Evolutionary conservation across 2,329 filamentous ascomycete genomes (phyloP).

Genomic region (Daldinia eschscholtzii): DNA sequence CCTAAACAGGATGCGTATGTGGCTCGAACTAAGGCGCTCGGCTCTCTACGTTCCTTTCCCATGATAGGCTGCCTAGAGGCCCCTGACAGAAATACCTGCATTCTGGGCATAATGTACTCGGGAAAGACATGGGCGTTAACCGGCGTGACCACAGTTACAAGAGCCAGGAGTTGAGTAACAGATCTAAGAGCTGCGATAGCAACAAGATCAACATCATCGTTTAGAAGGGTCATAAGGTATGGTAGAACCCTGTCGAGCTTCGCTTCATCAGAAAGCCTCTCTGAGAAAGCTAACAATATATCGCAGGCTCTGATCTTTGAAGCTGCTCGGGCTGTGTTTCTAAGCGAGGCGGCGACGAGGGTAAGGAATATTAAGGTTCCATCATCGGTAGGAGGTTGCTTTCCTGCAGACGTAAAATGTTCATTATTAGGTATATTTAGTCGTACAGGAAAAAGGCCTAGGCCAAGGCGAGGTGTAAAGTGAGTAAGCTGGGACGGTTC

Average conservation of each 20-base stretch:
- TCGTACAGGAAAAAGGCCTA: slow-evolving; percentile 81
- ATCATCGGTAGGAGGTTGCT: slow-evolving; percentile 78
- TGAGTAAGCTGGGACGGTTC: slow-evolving; percentile 49
- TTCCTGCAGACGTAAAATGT: slow-evolving; percentile 72
- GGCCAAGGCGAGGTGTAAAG: slow-evolving; percentile 63
- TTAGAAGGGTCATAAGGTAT: slow-evolving; percentile 85
- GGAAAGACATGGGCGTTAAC: slow-evolving; percentile 78
- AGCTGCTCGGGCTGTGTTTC: slow-evolving; percentile 90
- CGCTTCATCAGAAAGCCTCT: slow-evolving; percentile 92
- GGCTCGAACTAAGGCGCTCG: slow-evolving; percentile 80
- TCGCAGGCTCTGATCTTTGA: slow-evolving; percentile 91
- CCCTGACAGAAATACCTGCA: slow-evolving; percentile 67
- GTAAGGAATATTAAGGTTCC: slow-evolving; percentile 94
- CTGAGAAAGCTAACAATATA: slow-evolving; percentile 89
- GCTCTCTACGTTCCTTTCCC: slow-evolving; percentile 59
- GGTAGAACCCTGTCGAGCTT: slow-evolving; percentile 94
- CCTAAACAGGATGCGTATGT: slow-evolving; percentile 95
- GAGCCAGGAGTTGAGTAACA: slow-evolving; percentile 86
- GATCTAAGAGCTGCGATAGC: slow-evolving; percentile 87
- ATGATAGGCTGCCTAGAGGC: slow-evolving; percentile 54
- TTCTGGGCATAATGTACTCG: slow-evolving; percentile 75
- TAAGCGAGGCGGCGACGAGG: slow-evolving; percentile 86
- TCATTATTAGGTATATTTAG: slow-evolving; percentile 89
- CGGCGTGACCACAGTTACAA: slow-evolving; percentile 88
- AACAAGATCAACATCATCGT: slow-evolving; percentile 85